These are phyloP conservation scores for Aspergillaceae sp. DNA, from an alignment of 2,329 filamentous ascomycete genomes.

Conservation along the genomic window DNA sequence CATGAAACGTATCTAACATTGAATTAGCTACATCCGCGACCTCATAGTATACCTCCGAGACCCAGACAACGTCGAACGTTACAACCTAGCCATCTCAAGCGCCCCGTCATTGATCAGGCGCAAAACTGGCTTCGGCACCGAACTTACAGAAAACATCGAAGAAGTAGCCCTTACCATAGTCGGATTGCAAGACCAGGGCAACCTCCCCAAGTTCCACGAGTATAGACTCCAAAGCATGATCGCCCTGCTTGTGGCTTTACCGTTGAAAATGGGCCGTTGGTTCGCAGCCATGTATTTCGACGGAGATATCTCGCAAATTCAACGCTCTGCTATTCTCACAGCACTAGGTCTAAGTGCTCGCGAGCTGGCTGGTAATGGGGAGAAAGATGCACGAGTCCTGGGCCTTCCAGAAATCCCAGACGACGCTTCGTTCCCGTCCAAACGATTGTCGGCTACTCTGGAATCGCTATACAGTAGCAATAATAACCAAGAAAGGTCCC, in stretches of 20 bases:
- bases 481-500: constrained; percentile 28
- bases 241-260: constrained; percentile 67
- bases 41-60: constrained; percentile 71
- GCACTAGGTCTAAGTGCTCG: constrained; percentile 73
- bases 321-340: constrained; percentile 72
- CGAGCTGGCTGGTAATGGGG: constrained; percentile 71
- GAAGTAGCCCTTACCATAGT: constrained; percentile 70
- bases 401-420: constrained; percentile 26
- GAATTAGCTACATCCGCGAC: constrained; percentile 64
- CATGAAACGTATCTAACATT: constrained; percentile 3
- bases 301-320: constrained; percentile 80
- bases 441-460: constrained; percentile 63
- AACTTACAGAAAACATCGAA: constrained; percentile 74
- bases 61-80: constrained; percentile 73
- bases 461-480: constrained; percentile 58
- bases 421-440: constrained; percentile 62
- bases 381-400: constrained; percentile 39
- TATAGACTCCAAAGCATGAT: constrained; percentile 72
- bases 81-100: constrained; percentile 67
- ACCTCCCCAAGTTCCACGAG: constrained; percentile 68
- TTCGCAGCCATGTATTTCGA: constrained; percentile 79
- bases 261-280: constrained; percentile 71
- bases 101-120: constrained; percentile 75
- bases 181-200: constrained; percentile 76
- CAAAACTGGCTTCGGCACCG: constrained; percentile 79